Conservation (phyloP, 805 yeast species). For the Kuraishia cidri region DNA sequence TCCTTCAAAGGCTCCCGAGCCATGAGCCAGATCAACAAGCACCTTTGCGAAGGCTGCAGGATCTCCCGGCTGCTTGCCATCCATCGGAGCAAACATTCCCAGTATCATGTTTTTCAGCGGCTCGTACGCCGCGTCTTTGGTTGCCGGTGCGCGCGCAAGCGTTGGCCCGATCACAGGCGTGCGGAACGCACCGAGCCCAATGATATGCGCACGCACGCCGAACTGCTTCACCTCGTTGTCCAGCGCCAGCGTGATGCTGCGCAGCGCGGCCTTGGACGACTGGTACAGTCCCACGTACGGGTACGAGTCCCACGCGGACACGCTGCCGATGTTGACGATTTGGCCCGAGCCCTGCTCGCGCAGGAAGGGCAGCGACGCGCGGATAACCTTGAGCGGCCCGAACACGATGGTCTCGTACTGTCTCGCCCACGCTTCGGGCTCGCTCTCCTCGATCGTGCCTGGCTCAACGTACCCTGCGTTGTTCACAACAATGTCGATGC, state of each 20-base stretch:
- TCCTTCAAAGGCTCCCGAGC: too few relatives aligned
- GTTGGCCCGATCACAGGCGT: slow-evolving; percentile 6
- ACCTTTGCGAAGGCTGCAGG: too few relatives aligned
- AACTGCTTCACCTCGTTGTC: not conserved
- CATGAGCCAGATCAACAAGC: too few relatives aligned
- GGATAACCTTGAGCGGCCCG: slow-evolving; percentile 1
- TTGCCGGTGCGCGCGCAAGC: too few relatives aligned
- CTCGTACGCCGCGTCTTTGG: too few relatives aligned
- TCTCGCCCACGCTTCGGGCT: not conserved
- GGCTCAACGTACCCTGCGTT: slow-evolving; percentile 4
- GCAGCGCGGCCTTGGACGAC: not conserved
- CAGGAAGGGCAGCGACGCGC: slow-evolving; percentile 1
- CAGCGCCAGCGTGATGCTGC: not conserved
- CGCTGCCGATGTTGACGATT: not conserved
- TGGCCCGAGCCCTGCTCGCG: slow-evolving; percentile 1
- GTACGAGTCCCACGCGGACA: too few relatives aligned
- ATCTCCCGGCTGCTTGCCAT: too few relatives aligned
- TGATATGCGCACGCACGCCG: not conserved
- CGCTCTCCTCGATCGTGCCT: slow-evolving; percentile 3
- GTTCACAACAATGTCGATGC: slow-evolving; percentile 4
- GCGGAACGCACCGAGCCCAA: slow-evolving; percentile 5
- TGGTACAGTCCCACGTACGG: too few relatives aligned
- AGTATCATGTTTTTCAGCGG: too few relatives aligned
- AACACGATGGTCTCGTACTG: slow-evolving; percentile 4
- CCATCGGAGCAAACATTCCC: too few relatives aligned